Evolutionary conservation across 441 rosid genomes (phyloP), one percentile per base, ranked within the genome.

Genomic region (Breynia disticha): DNA sequence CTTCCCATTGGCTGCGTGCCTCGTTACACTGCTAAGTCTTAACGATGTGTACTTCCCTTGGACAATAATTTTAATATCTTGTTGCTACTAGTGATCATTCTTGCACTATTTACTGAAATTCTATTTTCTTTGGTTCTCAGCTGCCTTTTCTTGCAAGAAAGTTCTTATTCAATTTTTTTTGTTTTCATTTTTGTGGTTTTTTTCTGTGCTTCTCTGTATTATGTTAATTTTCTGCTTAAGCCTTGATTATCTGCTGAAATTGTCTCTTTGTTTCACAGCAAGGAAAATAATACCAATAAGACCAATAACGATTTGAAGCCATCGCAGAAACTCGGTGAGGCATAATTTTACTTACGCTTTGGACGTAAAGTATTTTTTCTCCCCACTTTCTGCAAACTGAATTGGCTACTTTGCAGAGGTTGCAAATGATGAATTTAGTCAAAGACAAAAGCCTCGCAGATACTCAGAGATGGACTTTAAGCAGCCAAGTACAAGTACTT

Each of bases 381-480:
- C 14, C 17, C 52, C 16, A 16, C 15, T 19, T 41, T 21, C 24
- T 28, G 48, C 66, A 50, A 63, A 48, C 54, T 44, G 42, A 39
- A 7, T 21, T 18, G 16, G 52, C 20, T 56, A 52, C 21, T 60
- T 22, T 58, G 49, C 83, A 86, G 95, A 77, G 63, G 57, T 63
- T 66, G 68, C 59, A 22, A 74, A 46, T 56, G 81, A 86, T 52
- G 90, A 83, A 63, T 57, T 67, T 65, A 81, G 68, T 47, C 90
- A 83, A 50, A 82, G 85, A 10, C 95, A 77, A 69, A 83, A 83
- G 61, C 75, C 90, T 73, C 90, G 90, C 55, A 86, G 95, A 80
- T 86, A 82, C 64, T 86, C 90, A 0, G 86, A 82, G 69, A 86
- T 86, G 95, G 83, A 80, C 63, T 86, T 79, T 74, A 79, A 83